Percentiles rank a stretch among this genome's conserved stretches.
phyloP scores from a whole-genome alignment of 257 asterid species.

The Buddleja alternifolia region DNA sequence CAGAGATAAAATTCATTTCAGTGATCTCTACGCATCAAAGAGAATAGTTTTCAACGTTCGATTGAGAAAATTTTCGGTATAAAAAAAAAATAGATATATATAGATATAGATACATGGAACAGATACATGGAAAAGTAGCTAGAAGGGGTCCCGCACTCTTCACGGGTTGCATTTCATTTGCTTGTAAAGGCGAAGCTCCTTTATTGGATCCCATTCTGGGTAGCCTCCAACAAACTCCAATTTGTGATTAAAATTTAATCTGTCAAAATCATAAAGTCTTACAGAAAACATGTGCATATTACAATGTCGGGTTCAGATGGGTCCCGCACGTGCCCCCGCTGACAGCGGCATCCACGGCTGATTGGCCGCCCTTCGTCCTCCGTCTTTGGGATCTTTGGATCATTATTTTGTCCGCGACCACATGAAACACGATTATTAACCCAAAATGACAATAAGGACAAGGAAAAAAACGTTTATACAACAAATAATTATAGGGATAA shows the following conservation, averaged over 20 bases:
- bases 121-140: neutral
- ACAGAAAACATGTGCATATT: slow-evolving; percentile 8
- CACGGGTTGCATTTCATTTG: slow-evolving; percentile 32
- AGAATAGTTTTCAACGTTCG: too few relatives aligned
- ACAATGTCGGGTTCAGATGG: slow-evolving; percentile 3
- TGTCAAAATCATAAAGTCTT: slow-evolving; percentile 15
- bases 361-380: slow-evolving; percentile 19
- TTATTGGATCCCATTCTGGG: slow-evolving; percentile 26
- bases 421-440: neutral
- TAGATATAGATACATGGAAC: too few relatives aligned
- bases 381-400: slow-evolving; percentile 7
- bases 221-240: neutral
- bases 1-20: too few relatives aligned
- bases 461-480: neutral
- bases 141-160: slow-evolving; percentile 21
- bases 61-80: too few relatives aligned
- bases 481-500: neutral
- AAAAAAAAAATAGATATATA: too few relatives aligned
- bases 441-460: too few relatives aligned
- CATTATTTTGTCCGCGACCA: too few relatives aligned
- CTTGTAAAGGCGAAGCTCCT: neutral
- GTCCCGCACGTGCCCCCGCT: slow-evolving; percentile 24
- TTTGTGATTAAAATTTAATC: neutral
- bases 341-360: slow-evolving; percentile 34
- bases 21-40: too few relatives aligned